Base-by-base conservation (phyloP, 208 protist species). In the Crithidia bombi region DNA sequence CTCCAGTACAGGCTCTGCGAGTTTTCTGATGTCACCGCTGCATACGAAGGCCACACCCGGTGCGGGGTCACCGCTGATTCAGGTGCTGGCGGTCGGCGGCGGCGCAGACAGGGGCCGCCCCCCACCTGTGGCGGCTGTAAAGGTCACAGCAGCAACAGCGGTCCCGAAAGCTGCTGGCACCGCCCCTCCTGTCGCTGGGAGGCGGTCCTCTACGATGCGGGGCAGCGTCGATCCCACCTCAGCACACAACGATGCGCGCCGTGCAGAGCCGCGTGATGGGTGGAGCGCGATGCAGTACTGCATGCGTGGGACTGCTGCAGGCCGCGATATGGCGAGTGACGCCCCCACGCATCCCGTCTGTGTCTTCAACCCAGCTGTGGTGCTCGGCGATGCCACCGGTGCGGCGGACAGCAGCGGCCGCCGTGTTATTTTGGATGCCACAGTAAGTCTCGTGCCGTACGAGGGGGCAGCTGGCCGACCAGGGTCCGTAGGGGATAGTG, bases 361-460 rank as follows among this genome's bases (percentile, higher is more conserved):
- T 14, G 21, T 59, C 58, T 58, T 61, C 26, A 79, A 57, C 55
- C 65, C 54, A 25, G 78, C 43, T 14, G 75, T 49, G 10, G 46
- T 59, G 28, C 55, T 57, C 25, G 70, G 55, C 28, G 62, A 65
- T 26, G 59, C 17, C 19, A 64, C 32, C 19, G 49, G 46, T 5
- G 5, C 65, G 14, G 46, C 36, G 14, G 73, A 73, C 17, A 49
- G 47, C 21, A 46, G 39, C 52, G 32, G 69, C 5, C 69, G 69
- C 7, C 59, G 59, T 5, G 69, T 75, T n/a, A 49, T 75, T 10
- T 25, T 68, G 35, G 69, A 67, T 23, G 43, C 69, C 25, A 56
- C 35, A n/a, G 32, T 52, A 14, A 69, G 32, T 38, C 69, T 75
- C 33, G 69, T 75, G 17, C 69, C 69, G 11, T 75, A 75, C 26